A percentile compares a stretch with the other conserved stretches of the same genome.
Evolutionary conservation across 1,284 basidiomycete species (phyloP).

Genomic region (Heterobasidion annosum): DNA sequence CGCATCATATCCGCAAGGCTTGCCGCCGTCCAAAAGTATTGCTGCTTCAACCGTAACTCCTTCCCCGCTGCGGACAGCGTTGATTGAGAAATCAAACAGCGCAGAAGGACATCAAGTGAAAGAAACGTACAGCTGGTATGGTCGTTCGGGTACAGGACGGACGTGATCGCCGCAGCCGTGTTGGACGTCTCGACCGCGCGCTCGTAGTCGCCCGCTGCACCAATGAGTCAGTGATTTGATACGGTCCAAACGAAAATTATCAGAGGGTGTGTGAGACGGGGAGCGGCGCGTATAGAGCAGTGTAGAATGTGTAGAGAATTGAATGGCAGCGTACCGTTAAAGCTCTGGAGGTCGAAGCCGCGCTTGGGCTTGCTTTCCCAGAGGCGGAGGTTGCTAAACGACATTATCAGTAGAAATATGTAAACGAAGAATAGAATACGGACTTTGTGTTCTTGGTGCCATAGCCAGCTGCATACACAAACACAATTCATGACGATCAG

Average conservation of each 20-base stretch:
- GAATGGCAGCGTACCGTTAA: conserved; percentile 55
- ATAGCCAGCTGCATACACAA: conserved; percentile 47
- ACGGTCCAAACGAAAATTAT: no score
- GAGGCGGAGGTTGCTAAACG: conserved; percentile 49
- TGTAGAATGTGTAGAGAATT: not conserved
- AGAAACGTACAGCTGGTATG: conserved; percentile 52
- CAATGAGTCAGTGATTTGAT: not conserved
- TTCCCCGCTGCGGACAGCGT: conserved; percentile 57
- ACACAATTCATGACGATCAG: not conserved
- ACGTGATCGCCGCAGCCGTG: conserved; percentile 85
- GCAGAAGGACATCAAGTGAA: conserved; percentile 2
- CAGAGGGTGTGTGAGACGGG: no score
- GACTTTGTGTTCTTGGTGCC: conserved; percentile 63
- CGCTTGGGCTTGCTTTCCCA: conserved; percentile 87
- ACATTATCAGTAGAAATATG: not conserved
- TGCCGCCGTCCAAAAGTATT: conserved; percentile 89
- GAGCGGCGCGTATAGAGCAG: no score
- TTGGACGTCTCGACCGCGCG: conserved; percentile 79
- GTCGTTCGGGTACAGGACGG: conserved; percentile 83
- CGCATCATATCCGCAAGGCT: conserved; percentile 81
- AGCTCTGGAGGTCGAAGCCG: conserved; percentile 87
- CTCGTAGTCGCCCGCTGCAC: conserved; percentile 81
- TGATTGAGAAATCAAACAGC: not conserved
- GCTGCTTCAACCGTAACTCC: conserved; percentile 87
- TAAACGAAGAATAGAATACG: not conserved